Evolutionary conservation across 2,329 filamentous ascomycete species (phyloP), one percentile per base, ranked within the genome.

Genomic region (Scedosporium dehoogii): DNA sequence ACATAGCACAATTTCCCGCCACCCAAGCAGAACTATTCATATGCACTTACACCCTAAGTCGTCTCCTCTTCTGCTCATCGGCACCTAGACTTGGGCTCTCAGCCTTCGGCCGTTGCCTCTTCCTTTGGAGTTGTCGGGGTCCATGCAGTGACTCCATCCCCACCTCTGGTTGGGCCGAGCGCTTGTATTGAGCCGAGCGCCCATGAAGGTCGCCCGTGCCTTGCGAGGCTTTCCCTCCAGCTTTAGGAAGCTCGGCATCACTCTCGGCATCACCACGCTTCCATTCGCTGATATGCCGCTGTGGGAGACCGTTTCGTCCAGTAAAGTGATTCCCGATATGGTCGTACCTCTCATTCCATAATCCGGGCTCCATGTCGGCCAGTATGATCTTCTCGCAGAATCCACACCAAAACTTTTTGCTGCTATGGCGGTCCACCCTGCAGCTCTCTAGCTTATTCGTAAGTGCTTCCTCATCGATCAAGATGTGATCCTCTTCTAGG

Each of bases 361-460:
- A 84, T 25, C 81, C 57, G 9, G 23, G 51, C 2, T 23, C 33
- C 38, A 6, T 48, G 33, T 25, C 27, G 59, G 38, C 33, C 27
- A 23, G 21, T 1, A 91, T 75, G 21, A 85, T 78, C 18, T 74
- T 68, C 16, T 75, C 69, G 71, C 91, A 96, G 71, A 96, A 96
- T 0, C 92, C 92, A 69, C 92, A 96, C 92, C 92, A 96, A 73
- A 91, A 96, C 5, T 81, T 78, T 2, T 76, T 74, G 66, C 88
- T 84, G 33, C 81, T 83, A 64, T 88, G 86, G 14, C 82, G 78
- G 0, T 88, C 88, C 29, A 90, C 82, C 6, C 82, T 82, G 66
- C 83, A 84, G 5, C 72, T 75, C 29, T 81, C 78, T 1, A 85
- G 68, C 63, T 78, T 81, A 1, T 71, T 67, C 1, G 81, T 76